Conservation (phyloP, 2,329 filamentous ascomycete species). For the Aspergillus sp. region DNA sequence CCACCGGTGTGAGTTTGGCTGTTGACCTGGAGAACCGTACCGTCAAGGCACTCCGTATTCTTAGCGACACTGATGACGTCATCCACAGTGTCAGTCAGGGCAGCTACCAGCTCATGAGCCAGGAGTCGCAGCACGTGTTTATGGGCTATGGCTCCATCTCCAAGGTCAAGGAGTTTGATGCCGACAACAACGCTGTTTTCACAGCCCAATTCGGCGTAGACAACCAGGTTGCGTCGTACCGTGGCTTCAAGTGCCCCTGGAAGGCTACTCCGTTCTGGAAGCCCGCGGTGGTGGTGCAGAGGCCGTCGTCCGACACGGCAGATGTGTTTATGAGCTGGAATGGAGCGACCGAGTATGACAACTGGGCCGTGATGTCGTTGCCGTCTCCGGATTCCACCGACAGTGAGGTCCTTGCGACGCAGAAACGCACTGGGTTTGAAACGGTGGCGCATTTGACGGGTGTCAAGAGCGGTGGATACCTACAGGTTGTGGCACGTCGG, state of each 20-base stretch:
- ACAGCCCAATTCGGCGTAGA: slow-evolving; percentile 27
- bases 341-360: slow-evolving; percentile 31
- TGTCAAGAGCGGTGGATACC: slow-evolving; percentile 9
- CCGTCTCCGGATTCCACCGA: slow-evolving; percentile 12
- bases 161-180: slow-evolving; percentile 30
- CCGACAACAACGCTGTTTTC: slow-evolving; percentile 23
- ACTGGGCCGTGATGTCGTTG: slow-evolving; percentile 28
- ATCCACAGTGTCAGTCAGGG: slow-evolving; percentile 25
- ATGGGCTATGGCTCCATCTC: slow-evolving; percentile 31
- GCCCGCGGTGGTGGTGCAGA: slow-evolving; percentile 15
- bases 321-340: slow-evolving; percentile 35
- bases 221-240: slow-evolving; percentile 27
- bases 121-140: slow-evolving; percentile 18
- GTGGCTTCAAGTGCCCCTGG: slow-evolving; percentile 31
- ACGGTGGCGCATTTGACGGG: slow-evolving; percentile 13
- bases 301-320: slow-evolving; percentile 9
- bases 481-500: slow-evolving; percentile 25
- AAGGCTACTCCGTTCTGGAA: slow-evolving; percentile 24
- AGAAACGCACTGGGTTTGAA: slow-evolving; percentile 24
- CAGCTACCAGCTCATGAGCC: slow-evolving; percentile 20
- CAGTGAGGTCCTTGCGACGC: slow-evolving; percentile 14
- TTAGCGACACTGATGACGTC: slow-evolving; percentile 16
- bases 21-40: slow-evolving; percentile 19
- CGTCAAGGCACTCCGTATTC: slow-evolving; percentile 14
- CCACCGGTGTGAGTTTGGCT: slow-evolving; percentile 17